Conservation (phyloP, 768 basidiomycete genomes). For the Lactifluus piperatus region DNA sequence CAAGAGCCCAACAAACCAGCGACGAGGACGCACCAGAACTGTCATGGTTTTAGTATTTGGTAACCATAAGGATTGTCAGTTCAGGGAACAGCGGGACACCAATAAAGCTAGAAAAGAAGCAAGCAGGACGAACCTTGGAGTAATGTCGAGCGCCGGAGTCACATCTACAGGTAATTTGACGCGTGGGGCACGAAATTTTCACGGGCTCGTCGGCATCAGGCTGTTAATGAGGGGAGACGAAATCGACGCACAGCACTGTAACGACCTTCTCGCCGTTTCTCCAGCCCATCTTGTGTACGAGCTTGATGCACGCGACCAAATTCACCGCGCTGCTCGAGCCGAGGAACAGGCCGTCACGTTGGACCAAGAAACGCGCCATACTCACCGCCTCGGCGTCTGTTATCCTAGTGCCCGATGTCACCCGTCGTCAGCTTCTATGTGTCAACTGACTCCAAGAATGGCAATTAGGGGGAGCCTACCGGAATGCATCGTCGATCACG, state of each 20-base stretch:
- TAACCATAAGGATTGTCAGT: not conserved
- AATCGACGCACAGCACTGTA: conserved; percentile 64
- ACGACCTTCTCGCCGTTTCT: conserved; percentile 62
- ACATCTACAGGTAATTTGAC: conserved; percentile 33
- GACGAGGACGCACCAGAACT: conserved; percentile 41
- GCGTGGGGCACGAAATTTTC: not conserved
- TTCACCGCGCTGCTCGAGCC: conserved; percentile 97
- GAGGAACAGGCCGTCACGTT: conserved; percentile 86
- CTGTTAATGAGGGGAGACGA: not conserved
- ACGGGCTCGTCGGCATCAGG: conserved; percentile 23
- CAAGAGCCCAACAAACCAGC: not conserved
- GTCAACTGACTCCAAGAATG: not conserved
- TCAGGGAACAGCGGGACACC: not conserved
- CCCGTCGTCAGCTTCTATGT: conserved; percentile 3
- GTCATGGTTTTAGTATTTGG: not conserved
- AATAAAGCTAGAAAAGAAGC: not conserved
- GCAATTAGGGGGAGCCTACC: conserved; percentile 34
- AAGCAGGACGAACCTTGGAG: conserved; percentile 59
- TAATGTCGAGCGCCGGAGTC: conserved; percentile 91
- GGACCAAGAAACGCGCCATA: conserved; percentile 90
- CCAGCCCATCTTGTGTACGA: conserved; percentile 65
- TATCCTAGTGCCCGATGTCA: conserved; percentile 42
- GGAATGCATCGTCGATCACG: conserved; percentile 82
- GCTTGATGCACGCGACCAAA: conserved; percentile 81
- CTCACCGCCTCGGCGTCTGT: conserved; percentile 90